Evolutionary conservation across 2,329 filamentous ascomycete genomes (phyloP), one percentile per base, ranked within the genome.

Genomic region (Macrophomina tecta): DNA sequence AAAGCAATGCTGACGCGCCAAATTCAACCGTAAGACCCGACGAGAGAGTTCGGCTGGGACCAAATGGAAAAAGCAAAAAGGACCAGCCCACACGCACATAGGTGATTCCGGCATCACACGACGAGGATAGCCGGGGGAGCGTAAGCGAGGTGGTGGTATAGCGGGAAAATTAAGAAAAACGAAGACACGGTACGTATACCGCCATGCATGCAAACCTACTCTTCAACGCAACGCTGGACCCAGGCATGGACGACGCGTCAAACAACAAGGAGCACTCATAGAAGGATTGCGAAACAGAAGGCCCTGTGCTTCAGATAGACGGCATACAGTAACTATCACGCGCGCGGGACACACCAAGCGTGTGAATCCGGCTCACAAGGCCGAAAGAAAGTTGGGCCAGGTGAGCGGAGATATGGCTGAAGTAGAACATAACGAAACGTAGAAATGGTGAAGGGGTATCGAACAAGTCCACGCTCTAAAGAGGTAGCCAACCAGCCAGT

Each of bases 361-460:
- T 28, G 11, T 46, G 3, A 23, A 30, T 11, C 7, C 23, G 30
- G 30, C 38, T 45, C n/a, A 5, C 58, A n/a, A 16, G 14, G 45
- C 11, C 38, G 32, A 5, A 16, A 55, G 45, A 28, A 23, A 12
- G 36, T 4, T 4, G n/a, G 58, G 42, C 16, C 18, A 32, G 8
- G 8, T 11, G 45, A 49, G n/a, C 30, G 52, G 45, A 38, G 42
- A 23, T n/a, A 16, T 18, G 12, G 23, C 34, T 14, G 7, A 48
- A 48, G 40, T 12, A 49, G 32, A 49, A 48, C 42, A 45, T 40
- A 62, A 49, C 46, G 16, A 48, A 42, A 42, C 34, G 30, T 62
- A 62, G 58, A 62, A 62, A 62, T 49, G 58, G 58, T 30, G 58
- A 62, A 62, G 58, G 58, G 58, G 58, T 62, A 62, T 62, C 58